phyloP scores from a whole-genome alignment of 352 stramenopile species.

The Thraustotheca clavata region DNA sequence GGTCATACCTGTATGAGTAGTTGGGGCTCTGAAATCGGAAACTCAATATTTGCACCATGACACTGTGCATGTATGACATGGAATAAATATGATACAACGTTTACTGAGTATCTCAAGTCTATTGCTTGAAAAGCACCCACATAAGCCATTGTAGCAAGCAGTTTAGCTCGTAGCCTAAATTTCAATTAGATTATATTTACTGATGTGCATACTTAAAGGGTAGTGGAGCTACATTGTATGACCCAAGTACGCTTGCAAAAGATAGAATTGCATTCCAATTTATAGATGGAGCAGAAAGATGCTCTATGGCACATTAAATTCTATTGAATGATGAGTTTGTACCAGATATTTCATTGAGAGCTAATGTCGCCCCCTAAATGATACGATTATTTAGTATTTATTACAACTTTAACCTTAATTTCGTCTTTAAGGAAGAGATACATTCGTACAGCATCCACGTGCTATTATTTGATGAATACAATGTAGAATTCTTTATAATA shows the following conservation, averaged over 20 bases:
- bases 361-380: not conserved
- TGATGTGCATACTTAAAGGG: not conserved
- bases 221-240: not conserved
- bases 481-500: not conserved
- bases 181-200: not conserved
- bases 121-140: slow-evolving; percentile 3
- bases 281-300: not conserved
- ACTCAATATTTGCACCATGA: not conserved
- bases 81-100: slow-evolving; percentile 11
- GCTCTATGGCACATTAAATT: not conserved
- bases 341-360: not conserved
- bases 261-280: not conserved
- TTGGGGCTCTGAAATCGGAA: not conserved
- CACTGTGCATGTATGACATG: slow-evolving; percentile 12
- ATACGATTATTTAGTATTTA: not conserved
- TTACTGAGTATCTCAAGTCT: not conserved
- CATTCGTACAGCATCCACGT: slow-evolving; percentile 5
- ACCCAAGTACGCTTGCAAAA: slow-evolving; percentile 2
- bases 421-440: slow-evolving; percentile 8
- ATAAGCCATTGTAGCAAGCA: slow-evolving; percentile 7
- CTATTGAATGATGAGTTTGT: not conserved
- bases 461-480: not conserved
- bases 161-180: not conserved
- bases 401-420: not conserved
- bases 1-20: not conserved